Conservation (phyloP, 192 early-diverging fungal genomes). For the Ramicandelaber brevisporus region DNA sequence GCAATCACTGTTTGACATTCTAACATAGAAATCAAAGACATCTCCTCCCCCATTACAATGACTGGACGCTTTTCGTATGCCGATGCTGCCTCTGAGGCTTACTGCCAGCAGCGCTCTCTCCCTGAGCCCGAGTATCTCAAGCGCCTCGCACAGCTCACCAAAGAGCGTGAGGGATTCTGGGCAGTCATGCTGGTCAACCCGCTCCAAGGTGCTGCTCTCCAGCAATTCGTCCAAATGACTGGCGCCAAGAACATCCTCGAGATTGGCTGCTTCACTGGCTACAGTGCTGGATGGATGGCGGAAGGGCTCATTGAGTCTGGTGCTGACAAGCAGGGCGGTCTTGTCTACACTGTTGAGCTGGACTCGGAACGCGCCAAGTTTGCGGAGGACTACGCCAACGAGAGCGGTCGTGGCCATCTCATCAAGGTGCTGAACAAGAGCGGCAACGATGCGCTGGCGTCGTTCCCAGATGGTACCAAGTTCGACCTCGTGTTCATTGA, state of each 20-base stretch:
- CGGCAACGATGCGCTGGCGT: conserved; percentile 9
- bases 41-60: too few species aligned
- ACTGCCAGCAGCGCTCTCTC: too few species aligned
- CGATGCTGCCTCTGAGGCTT: too few species aligned
- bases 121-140: too few species aligned
- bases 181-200: too few species aligned
- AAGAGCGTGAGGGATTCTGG: too few species aligned
- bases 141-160: too few species aligned
- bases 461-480: conserved; percentile 10
- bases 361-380: conserved; percentile 17
- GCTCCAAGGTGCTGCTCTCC: conserved; percentile 23
- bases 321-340: conserved; percentile 3
- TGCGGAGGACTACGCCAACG: conserved; percentile 14
- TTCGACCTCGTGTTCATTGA: conserved; percentile 46
- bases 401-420: conserved; percentile 8
- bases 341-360: conserved; percentile 23
- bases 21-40: too few species aligned
- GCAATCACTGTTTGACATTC: too few species aligned
- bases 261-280: conserved; percentile 41
- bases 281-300: conserved; percentile 36
- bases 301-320: conserved; percentile 18
- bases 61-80: too few species aligned
- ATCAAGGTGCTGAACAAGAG: conserved; percentile 17
- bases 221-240: conserved; percentile 17
- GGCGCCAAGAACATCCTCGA: conserved; percentile 27